Conservation (phyloP, 2,329 filamentous ascomycete species). For the Fusarium penzigii region DNA sequence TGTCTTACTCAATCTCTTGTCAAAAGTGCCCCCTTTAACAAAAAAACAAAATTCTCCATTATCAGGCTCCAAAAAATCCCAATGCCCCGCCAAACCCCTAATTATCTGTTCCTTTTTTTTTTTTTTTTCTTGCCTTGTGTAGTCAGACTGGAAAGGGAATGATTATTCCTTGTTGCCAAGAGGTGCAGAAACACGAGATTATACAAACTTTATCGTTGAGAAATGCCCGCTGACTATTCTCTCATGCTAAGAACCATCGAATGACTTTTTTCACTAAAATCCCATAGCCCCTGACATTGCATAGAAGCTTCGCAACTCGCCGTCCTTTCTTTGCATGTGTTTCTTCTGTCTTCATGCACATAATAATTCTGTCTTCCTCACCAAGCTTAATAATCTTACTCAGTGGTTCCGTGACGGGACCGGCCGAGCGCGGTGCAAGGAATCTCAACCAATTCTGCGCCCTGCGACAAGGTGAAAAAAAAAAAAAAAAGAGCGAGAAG, state of each 20-base stretch:
- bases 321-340: too few relatives aligned
- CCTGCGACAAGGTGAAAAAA: neutral
- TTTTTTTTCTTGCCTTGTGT: neutral
- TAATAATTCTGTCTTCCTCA: neutral
- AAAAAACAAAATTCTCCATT: slow-evolving; percentile 9
- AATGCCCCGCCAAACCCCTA: slow-evolving; percentile 14
- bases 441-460: neutral
- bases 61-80: slow-evolving; percentile 20
- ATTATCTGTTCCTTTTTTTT: slow-evolving; percentile 7
- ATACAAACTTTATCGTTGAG: neutral
- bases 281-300: too few relatives aligned
- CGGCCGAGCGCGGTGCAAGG: slow-evolving; percentile 18
- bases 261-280: neutral
- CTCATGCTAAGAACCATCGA: neutral
- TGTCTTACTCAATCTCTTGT: too few relatives aligned
- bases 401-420: slow-evolving; percentile 5
- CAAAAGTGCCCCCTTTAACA: neutral
- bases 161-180: neutral
- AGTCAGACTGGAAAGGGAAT: neutral
- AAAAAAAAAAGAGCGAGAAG: neutral
- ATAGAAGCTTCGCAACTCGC: too few relatives aligned
- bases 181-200: neutral
- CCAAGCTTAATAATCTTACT: too few relatives aligned
- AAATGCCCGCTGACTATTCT: too few relatives aligned
- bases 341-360: neutral